phyloP scores from a whole-genome alignment of 75 land plant species.

The Pseudotsuga menziesii region DNA sequence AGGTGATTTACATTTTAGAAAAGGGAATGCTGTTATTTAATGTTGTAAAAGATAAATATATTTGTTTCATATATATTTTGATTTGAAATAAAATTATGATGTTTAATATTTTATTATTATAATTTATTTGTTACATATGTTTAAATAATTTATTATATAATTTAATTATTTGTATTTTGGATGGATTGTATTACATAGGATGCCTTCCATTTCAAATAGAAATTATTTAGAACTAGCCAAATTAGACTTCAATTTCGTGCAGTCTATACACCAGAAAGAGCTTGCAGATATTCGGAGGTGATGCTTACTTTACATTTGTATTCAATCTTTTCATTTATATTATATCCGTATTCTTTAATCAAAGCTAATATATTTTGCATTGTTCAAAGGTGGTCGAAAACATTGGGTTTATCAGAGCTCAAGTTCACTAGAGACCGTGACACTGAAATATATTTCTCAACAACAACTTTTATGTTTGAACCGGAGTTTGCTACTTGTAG shows the following conservation, averaged over 20 bases:
- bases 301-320: neutral
- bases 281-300: conserved; percentile 23
- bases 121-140: too few relatives aligned
- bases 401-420: conserved; percentile 30
- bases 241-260: conserved; percentile 46
- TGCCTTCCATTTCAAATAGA: conserved; percentile 32
- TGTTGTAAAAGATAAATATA: too few relatives aligned
- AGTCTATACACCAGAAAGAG: conserved; percentile 29
- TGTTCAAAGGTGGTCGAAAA: conserved; percentile 55
- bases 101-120: too few relatives aligned
- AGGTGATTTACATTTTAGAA: too few relatives aligned
- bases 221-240: conserved; percentile 40
- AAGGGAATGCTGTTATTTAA: too few relatives aligned
- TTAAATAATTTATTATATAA: too few relatives aligned
- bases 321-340: neutral
- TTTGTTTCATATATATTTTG: too few relatives aligned
- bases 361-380: too few relatives aligned
- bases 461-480: conserved; percentile 21
- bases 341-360: neutral
- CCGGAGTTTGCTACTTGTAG: conserved; percentile 28
- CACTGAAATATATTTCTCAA: conserved; percentile 31
- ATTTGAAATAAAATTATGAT: too few relatives aligned
- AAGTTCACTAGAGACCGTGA: conserved; percentile 27
- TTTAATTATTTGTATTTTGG: neutral
- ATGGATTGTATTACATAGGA: conserved; percentile 23